These are phyloP conservation scores for Euphorbia tirucalli DNA, from an alignment of 345 rosid genomes.

Conservation along the genomic window DNA sequence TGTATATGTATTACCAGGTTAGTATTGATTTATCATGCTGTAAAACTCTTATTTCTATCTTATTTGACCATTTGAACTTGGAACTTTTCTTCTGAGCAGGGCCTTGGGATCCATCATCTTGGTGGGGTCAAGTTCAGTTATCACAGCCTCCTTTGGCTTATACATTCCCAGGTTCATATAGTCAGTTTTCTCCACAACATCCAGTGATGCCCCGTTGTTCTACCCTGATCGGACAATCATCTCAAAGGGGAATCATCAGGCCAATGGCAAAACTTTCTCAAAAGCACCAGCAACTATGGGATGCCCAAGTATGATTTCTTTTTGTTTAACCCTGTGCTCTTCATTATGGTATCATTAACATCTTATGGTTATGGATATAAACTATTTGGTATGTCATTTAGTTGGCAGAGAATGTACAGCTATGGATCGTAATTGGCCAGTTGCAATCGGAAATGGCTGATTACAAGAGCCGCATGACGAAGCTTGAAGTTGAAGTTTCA, in stretches of 20 bases:
- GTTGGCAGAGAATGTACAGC: conserved; percentile 39
- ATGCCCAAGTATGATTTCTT: conserved; percentile 37
- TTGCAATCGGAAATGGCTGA: conserved; percentile 41
- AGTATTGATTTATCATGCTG: not conserved
- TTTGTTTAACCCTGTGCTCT: not conserved
- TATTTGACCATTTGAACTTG: too few species aligned
- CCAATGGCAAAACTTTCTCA: conserved; percentile 36
- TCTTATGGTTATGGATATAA: not conserved
- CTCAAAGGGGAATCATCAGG: conserved; percentile 33
- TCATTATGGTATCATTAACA: not conserved
- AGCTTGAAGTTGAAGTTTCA: conserved; percentile 40
- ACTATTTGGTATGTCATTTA: conserved; percentile 9
- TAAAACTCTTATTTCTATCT: too few species aligned
- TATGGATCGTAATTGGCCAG: conserved; percentile 31
- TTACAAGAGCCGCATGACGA: conserved; percentile 23
- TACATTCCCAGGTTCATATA: conserved; percentile 24
- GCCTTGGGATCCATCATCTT: conserved; percentile 37
- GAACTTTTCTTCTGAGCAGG: conserved; percentile 25
- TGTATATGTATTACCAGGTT: not conserved
- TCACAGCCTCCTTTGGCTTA: conserved; percentile 18
- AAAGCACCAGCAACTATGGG: conserved; percentile 46
- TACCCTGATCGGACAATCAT: conserved; percentile 22
- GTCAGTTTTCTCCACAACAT: conserved; percentile 21
- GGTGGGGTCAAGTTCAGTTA: conserved; percentile 35
- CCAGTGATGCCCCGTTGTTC: conserved; percentile 12